Evolutionary conservation across 768 basidiomycete species (phyloP).

Genomic region (Punctularia strigosozonata): DNA sequence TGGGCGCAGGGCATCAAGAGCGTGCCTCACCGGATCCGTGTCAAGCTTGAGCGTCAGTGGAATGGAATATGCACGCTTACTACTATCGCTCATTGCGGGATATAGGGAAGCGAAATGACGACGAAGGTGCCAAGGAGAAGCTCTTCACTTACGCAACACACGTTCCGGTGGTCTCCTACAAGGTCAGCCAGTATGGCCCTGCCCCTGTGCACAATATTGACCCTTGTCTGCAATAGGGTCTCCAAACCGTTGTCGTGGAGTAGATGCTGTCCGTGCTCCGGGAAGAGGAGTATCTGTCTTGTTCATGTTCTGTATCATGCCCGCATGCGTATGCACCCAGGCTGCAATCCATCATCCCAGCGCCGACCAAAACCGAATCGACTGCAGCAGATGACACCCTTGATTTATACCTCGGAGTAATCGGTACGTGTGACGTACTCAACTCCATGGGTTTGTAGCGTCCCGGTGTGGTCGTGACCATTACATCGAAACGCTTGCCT

Average conservation of each 20-base stretch:
- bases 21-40: conserved; percentile 83
- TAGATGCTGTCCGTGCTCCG: not conserved
- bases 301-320: conserved; percentile 1
- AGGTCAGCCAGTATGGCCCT: conserved; percentile 42
- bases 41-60: conserved; percentile 84
- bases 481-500: too few relatives aligned
- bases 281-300: too few relatives aligned
- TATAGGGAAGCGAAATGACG: conserved; percentile 93
- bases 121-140: conserved; percentile 98
- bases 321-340: too few relatives aligned
- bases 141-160: conserved; percentile 85
- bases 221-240: conserved; percentile 38
- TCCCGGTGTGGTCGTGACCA: too few relatives aligned
- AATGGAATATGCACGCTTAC: not conserved
- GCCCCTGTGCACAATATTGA: conserved; percentile 6
- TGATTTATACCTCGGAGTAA: too few relatives aligned
- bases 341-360: too few relatives aligned
- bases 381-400: too few relatives aligned
- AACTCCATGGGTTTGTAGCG: too few relatives aligned
- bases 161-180: conserved; percentile 71
- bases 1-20: conserved; percentile 93
- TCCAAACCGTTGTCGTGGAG: conserved; percentile 75
- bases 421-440: too few relatives aligned
- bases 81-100: conserved; percentile 2
- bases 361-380: too few relatives aligned